Evolutionary conservation across 805 yeast species (phyloP), one percentile per base, ranked within the genome.

Genomic region (Brettanomyces nanus): DNA sequence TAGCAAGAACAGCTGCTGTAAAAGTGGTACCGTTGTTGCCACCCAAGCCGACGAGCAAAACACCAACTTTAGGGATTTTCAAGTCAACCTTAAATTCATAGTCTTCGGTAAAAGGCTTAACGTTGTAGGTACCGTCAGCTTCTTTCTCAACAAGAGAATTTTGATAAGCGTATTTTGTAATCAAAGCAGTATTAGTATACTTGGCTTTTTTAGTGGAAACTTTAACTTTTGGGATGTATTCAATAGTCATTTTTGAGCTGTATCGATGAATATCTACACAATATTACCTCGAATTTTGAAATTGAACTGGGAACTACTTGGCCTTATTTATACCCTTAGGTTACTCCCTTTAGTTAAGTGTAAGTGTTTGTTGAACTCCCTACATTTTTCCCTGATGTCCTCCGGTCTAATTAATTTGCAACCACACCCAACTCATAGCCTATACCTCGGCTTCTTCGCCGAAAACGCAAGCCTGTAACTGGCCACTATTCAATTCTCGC

Each of bases 1-100:
- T 89, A 43, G 97, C 95, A 47, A 83, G 73, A 36, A 80, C 70
- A 7, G 96, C 80, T 32, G 90, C 87, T 38, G 87, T 75, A 47
- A 90, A 71, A 11, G 97, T 89, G 42, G 96, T 73, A 62, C 97
- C 97, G 57, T 89, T 89, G 71, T 89, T 89, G 63, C 97, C 97
- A 51, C 97, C 97, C 48, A 89, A 71, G 50, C 97, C 97, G 26
- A 89, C 97, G 45, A 90, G 71, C 77, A 89, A 63, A 45, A 89
- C 68, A 51, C 97, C 97, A 35, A 86, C 73, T 62, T 81, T 86
- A 51, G 95, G 95, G 31, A 80, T 76, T 40, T 69, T 71, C 57
- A 85, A 71, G 51, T 86, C 94, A 36, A 85, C 80, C 62, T 85
- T 85, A 71, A 89, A 90, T 56, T 86, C 80, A 56, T 85, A 85